Base-by-base conservation (phyloP, 75 land plant species). In the Pinus albicaulis region DNA sequence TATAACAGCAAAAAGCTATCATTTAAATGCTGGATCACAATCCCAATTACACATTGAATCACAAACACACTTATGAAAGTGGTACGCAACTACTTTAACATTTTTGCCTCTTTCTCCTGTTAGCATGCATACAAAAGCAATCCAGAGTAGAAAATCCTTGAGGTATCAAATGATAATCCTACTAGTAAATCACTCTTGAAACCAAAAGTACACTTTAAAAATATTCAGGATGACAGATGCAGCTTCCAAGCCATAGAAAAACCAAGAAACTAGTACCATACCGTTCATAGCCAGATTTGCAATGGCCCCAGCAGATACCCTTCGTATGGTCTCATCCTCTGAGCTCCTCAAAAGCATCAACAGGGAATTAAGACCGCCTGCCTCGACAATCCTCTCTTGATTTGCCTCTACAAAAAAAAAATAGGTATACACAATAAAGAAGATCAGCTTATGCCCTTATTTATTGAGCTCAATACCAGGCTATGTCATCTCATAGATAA, bases 231-330 rank as follows among this genome's bases (percentile, higher is more conserved):
- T 10, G 53, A 48, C 2, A 10, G 1, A 48, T 48, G 52, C 11
- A 19, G 34, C 31, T 72, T 72, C 8, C 20, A 53, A 26, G 13
- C 24, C 10, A 7, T 22, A 55, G 26, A 8, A 52, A 4, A 24
- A 55, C 11, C 5, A 72, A 16, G 24, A 72, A 25, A 25, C 34
- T 55, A 72, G 1, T 56, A 25, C 28, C 26, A 72, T 72, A 93
- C 96, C 96, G 86, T 92, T 92, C 92, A 90, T 90, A 64, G 92
- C 92, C 76, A 93, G 94, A 76, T 93, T 93, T 13, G 96, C 96
- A 75, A 93, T 92, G 62, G 96, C 96, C 60, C 96, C 96, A 20
- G 96, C 94, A 74, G 91, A 92, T 60, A 93, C 91, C 77, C 96
- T 78, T 16, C 86, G 88, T n/a, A 89, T 86, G 3, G 84, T 84